These are phyloP conservation scores for Diaporthe sp. DNA, from an alignment of 2,329 filamentous ascomycete species.

Conservation along the genomic window DNA sequence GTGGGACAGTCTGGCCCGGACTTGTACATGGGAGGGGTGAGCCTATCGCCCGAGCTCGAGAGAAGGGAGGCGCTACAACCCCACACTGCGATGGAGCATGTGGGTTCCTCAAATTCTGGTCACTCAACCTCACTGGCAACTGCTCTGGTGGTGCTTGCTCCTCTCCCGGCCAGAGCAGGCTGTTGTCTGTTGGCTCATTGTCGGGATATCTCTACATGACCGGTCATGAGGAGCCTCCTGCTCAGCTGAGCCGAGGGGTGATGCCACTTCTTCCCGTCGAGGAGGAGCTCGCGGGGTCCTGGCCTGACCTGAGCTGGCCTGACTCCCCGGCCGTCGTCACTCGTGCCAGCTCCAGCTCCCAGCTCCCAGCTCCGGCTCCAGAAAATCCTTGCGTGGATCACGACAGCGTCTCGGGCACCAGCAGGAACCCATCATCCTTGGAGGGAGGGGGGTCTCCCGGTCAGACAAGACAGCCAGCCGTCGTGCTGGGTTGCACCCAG, in stretches of 20 bases:
- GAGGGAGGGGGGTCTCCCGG: constrained; percentile 5
- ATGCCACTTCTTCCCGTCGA: constrained; percentile 4
- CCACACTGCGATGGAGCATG: constrained; percentile 37
- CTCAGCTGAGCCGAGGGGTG: constrained; percentile 24
- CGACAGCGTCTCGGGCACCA: constrained; percentile 30
- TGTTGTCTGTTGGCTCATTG: constrained; percentile 2
- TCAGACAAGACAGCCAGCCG: constrained; percentile 32
- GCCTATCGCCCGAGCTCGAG: background rate
- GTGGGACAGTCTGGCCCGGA: constrained; percentile 33
- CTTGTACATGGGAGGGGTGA: constrained; percentile 24
- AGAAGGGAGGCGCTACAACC: constrained; percentile 27
- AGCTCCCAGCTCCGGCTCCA: constrained; percentile 28
- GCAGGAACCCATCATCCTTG: constrained; percentile 21
- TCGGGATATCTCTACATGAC: background rate
- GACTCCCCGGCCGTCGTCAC: constrained; percentile 13
- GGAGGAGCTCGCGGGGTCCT: constrained; percentile 4
- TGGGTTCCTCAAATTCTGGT: constrained; percentile 36
- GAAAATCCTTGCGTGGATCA: constrained; percentile 34
- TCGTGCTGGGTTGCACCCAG: constrained; percentile 18
- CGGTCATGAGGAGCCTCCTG: constrained; percentile 5
- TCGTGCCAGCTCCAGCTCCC: constrained; percentile 16
- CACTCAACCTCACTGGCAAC: constrained; percentile 14
- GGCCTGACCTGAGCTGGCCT: constrained; percentile 2
- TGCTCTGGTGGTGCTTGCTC: constrained; percentile 19
- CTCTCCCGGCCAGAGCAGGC: constrained; percentile 15